A percentile compares a stretch with the other conserved stretches of the same genome.
phyloP scores from a whole-genome alignment of 768 basidiomycete species.

The Russula ochroleuca region DNA sequence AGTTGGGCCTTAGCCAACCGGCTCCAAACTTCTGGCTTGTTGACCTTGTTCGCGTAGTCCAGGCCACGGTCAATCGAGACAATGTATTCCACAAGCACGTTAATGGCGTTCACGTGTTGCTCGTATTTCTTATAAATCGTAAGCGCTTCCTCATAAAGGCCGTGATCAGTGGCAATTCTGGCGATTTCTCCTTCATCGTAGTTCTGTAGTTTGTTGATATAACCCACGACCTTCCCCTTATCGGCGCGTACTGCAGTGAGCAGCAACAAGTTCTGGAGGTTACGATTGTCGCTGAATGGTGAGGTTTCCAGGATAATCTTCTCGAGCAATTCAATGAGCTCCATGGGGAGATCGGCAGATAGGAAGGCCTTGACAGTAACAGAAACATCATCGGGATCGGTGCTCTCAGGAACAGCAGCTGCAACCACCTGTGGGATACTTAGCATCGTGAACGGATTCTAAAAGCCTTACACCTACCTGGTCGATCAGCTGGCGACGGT shows the following conservation, averaged over 20 bases:
- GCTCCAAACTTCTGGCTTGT: conserved; percentile 96
- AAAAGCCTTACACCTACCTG: conserved; percentile 46
- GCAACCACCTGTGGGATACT: conserved; percentile 64
- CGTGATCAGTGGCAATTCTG: conserved; percentile 93
- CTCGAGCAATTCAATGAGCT: conserved; percentile 94
- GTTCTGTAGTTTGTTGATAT: conserved; percentile 95
- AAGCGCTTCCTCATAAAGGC: conserved; percentile 92
- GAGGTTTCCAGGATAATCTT: conserved; percentile 98
- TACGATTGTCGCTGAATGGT: conserved; percentile 96
- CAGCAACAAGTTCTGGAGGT: conserved; percentile 90
- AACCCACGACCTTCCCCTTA: conserved; percentile 96
- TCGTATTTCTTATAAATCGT: conserved; percentile 98
- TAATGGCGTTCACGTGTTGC: conserved; percentile 93
- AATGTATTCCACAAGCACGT: conserved; percentile 96
- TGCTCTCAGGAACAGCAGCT: conserved; percentile 93
- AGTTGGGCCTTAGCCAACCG: conserved; percentile 97
- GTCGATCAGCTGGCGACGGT: conserved; percentile 91
- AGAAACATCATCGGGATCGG: conserved; percentile 98
- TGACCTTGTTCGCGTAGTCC: conserved; percentile 94
- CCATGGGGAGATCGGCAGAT: conserved; percentile 92
- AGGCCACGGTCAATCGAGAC: conserved; percentile 95
- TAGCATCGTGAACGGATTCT: background rate
- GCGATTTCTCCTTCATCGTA: conserved; percentile 95
- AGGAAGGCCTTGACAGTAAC: conserved; percentile 98
- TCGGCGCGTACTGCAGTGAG: conserved; percentile 96